Evolutionary conservation across 257 asterid genomes (phyloP).

Genomic region (Anisodus tanguticus): DNA sequence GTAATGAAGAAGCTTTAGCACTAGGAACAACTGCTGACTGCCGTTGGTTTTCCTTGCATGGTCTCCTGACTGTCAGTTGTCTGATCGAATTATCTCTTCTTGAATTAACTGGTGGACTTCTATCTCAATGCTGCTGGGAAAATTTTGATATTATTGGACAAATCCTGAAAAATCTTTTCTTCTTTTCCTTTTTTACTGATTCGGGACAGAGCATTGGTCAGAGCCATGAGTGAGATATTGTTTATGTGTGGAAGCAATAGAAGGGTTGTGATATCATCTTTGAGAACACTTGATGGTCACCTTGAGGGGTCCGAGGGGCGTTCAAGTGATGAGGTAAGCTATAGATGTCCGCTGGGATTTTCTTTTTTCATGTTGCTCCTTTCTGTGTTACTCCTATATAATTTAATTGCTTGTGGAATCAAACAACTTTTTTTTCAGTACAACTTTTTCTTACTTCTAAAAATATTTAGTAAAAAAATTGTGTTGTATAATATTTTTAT

Average conservation of each 20-base stretch:
- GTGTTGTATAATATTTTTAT: slow-evolving; percentile 5
- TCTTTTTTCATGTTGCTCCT: neutral
- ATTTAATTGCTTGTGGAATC: slow-evolving; percentile 1
- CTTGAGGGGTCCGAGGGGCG: slow-evolving; percentile 42
- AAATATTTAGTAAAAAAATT: neutral
- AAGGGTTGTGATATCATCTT: slow-evolving; percentile 73
- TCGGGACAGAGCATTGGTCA: slow-evolving; percentile 78
- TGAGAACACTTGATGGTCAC: slow-evolving; percentile 53
- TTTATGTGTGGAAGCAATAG: slow-evolving; percentile 82
- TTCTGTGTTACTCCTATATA: neutral
- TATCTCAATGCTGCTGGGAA: neutral
- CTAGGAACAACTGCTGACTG: neutral
- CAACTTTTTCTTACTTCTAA: slow-evolving; percentile 13
- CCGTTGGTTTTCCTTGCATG: slow-evolving; percentile 10
- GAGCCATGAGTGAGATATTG: slow-evolving; percentile 89
- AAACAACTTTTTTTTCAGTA: neutral
- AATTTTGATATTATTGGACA: neutral
- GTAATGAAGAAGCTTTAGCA: neutral
- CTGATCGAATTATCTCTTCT: slow-evolving; percentile 5
- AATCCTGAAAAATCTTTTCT: slow-evolving; percentile 33
- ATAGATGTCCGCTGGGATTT: neutral
- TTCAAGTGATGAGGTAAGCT: slow-evolving; percentile 71
- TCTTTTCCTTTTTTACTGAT: slow-evolving; percentile 21
- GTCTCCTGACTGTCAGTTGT: slow-evolving; percentile 20
- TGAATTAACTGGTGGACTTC: neutral